Evolutionary conservation across 1,139 yeast genomes (phyloP).

Genomic region (Suhomyces kunorum): DNA sequence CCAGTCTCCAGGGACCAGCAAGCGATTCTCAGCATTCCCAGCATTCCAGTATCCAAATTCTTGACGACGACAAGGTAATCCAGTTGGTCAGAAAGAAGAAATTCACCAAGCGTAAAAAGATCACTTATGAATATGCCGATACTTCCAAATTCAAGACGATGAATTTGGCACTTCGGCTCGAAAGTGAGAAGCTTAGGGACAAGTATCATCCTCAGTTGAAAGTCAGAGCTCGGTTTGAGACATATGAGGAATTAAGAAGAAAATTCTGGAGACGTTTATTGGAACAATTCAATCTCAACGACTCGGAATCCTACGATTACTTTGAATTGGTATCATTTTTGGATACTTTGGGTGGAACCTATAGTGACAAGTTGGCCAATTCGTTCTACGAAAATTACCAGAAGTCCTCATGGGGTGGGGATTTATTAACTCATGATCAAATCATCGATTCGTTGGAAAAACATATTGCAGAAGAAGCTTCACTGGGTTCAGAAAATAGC

Average conservation of each 20-base stretch:
- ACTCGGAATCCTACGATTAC: slow-evolving; percentile 45
- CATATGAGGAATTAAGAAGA: slow-evolving; percentile 64
- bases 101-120: slow-evolving; percentile 30
- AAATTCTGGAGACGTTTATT: slow-evolving; percentile 72
- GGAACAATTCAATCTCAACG: slow-evolving; percentile 51
- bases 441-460: slow-evolving; percentile 56
- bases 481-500: slow-evolving; percentile 11
- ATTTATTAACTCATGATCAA: slow-evolving; percentile 56
- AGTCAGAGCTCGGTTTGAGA: slow-evolving; percentile 64
- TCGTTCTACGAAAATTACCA: slow-evolving; percentile 45
- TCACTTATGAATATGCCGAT: slow-evolving; percentile 35
- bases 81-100: slow-evolving; percentile 31
- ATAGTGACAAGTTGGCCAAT: slow-evolving; percentile 49
- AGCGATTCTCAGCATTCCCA: slow-evolving; percentile 14
- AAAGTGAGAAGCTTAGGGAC: slow-evolving; percentile 33
- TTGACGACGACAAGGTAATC: slow-evolving; percentile 37
- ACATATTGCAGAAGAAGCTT: slow-evolving; percentile 26
- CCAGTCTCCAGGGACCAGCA: slow-evolving; percentile 1
- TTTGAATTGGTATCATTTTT: slow-evolving; percentile 59
- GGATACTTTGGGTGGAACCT: slow-evolving; percentile 62
- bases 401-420: slow-evolving; percentile 55
- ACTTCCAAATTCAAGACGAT: slow-evolving; percentile 46
- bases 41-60: slow-evolving; percentile 23
- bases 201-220: slow-evolving; percentile 56
- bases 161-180: slow-evolving; percentile 39